These are phyloP conservation scores for Aureobasidium sp. DNA, from an alignment of 2,329 filamentous ascomycete species.

Conservation along the genomic window DNA sequence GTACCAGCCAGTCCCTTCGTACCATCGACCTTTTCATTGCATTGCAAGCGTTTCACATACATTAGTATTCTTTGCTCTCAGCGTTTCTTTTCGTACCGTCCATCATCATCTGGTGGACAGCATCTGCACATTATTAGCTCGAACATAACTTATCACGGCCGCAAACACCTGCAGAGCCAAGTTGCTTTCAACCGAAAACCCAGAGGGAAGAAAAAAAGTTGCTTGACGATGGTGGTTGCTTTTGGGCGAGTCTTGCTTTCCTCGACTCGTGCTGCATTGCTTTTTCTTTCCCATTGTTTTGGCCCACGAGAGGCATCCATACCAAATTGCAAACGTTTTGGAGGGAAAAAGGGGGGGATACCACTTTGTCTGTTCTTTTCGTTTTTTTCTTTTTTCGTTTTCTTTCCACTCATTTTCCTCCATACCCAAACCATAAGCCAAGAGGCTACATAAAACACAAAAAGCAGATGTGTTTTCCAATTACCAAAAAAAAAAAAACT, in stretches of 20 bases:
- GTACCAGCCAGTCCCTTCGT: conserved; percentile 20
- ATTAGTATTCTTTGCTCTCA: conserved; percentile 3
- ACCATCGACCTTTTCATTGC: conserved; percentile 16
- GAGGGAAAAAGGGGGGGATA: not conserved
- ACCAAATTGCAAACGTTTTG: not conserved
- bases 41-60: conserved; percentile 17
- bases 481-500: not conserved
- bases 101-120: not conserved
- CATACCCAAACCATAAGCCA: not conserved
- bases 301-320: not conserved
- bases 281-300: not conserved
- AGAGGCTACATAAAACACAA: not conserved
- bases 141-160: conserved; percentile 12
- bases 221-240: not conserved
- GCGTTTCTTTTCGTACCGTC: conserved; percentile 6
- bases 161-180: not conserved
- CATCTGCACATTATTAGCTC: conserved; percentile 10
- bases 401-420: not conserved
- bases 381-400: not conserved
- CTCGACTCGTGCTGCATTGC: not conserved
- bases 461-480: conserved; percentile 6
- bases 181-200: not conserved
- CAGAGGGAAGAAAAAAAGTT: not conserved
- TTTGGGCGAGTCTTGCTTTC: not conserved
- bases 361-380: not conserved